Percentiles rank a stretch among this genome's conserved stretches.
These are phyloP conservation scores for Sphagnum contortum DNA, from an alignment of 225 moss, liverwort and hornwort species.

Conservation along the genomic window DNA sequence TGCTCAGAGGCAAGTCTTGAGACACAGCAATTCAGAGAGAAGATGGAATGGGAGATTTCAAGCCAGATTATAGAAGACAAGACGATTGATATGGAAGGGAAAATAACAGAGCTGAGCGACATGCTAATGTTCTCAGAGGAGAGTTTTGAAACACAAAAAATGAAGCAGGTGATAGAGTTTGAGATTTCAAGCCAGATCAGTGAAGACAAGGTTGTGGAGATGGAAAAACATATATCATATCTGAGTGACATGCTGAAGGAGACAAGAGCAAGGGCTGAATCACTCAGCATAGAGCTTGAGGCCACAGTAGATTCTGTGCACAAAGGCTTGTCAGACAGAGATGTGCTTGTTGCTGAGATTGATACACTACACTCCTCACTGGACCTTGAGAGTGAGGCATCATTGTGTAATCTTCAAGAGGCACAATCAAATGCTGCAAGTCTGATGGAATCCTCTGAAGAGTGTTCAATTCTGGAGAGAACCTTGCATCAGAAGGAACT, in stretches of 20 bases:
- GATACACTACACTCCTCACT: too few relatives aligned
- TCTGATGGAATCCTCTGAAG: background rate
- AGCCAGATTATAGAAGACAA: too few relatives aligned
- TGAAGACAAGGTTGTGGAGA: conserved; percentile 1
- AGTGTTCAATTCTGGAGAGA: background rate
- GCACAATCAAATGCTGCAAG: background rate
- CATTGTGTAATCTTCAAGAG: background rate
- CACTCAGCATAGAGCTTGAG: background rate
- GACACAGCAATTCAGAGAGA: too few relatives aligned
- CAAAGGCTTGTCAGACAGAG: background rate
- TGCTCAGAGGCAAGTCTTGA: too few relatives aligned
- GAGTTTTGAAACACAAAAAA: background rate
- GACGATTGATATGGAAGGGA: too few relatives aligned
- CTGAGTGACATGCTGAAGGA: background rate
- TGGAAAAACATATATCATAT: background rate
- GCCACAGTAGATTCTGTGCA: background rate
- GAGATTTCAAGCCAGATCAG: background rate
- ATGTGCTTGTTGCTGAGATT: background rate
- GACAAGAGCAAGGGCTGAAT: background rate
- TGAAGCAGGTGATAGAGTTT: background rate
- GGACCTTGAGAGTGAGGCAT: too few relatives aligned
- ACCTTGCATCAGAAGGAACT: conserved; percentile 1
- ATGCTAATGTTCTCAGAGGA: background rate
- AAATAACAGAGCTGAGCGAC: background rate
- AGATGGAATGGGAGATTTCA: too few relatives aligned